phyloP scores from a whole-genome alignment of 2,329 filamentous ascomycete genomes.

The Cercospora sp. region DNA sequence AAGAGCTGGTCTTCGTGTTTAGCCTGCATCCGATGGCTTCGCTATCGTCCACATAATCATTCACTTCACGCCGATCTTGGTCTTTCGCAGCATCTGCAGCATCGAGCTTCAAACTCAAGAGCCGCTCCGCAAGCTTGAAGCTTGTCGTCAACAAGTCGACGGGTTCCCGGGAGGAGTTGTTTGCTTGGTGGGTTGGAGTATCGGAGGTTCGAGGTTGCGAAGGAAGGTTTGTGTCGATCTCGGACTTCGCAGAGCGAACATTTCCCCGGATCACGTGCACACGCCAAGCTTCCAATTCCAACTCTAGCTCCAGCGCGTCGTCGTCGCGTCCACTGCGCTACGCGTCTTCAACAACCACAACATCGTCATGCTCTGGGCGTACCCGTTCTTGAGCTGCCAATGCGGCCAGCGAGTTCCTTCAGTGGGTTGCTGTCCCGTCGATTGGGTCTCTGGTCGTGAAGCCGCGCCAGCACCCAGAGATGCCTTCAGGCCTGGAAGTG shows the following conservation, averaged over 20 bases:
- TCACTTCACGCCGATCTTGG: neutral
- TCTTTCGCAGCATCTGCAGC: neutral
- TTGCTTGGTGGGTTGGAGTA: neutral
- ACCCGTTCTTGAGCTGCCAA: neutral
- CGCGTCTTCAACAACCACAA: neutral
- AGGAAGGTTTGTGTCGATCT: neutral
- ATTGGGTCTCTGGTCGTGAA: neutral
- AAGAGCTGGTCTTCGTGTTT: neutral
- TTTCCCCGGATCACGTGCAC: neutral
- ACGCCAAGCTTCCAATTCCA: neutral
- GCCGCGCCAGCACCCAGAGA: neutral
- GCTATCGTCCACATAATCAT: neutral
- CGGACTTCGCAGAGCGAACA: slow-evolving; percentile 1
- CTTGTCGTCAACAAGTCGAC: neutral
- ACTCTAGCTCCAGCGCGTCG: neutral
- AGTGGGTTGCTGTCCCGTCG: neutral
- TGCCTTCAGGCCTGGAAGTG: neutral
- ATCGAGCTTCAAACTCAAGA: neutral
- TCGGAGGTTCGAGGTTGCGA: neutral
- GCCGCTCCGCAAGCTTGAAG: neutral
- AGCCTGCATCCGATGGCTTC: neutral
- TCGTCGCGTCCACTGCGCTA: neutral
- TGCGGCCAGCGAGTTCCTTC: neutral
- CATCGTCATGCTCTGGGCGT: neutral
- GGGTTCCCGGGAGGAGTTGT: neutral